Conservation (phyloP, 257 asterid genomes). For the Fraxinus pennsylvanica region DNA sequence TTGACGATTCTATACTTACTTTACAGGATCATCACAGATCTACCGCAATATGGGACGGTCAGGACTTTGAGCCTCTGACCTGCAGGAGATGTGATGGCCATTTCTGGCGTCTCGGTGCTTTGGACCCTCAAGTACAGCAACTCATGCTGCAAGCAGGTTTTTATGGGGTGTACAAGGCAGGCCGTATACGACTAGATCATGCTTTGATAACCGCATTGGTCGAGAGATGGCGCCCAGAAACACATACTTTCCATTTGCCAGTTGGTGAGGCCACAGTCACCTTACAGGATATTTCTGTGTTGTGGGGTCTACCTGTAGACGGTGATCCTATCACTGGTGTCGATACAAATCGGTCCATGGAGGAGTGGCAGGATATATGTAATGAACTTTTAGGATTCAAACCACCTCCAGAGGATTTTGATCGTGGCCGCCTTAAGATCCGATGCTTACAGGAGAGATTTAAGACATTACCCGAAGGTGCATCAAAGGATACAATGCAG, state of each 20-base stretch:
- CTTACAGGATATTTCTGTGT: conserved; percentile 64
- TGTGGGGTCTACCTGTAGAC: conserved; percentile 81
- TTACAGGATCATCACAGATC: conserved; percentile 79
- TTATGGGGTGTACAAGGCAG: conserved; percentile 78
- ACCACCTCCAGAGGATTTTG: conserved; percentile 67
- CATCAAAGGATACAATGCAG: conserved; percentile 54
- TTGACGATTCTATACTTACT: conserved; percentile 67
- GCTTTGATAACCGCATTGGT: conserved; percentile 78
- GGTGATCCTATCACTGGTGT: conserved; percentile 76
- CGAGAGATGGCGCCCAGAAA: conserved; percentile 84
- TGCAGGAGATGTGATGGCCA: conserved; percentile 82
- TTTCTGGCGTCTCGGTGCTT: conserved; percentile 76
- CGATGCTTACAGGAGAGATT: conserved; percentile 66
- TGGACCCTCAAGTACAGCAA: conserved; percentile 66
- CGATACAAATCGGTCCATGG: conserved; percentile 68
- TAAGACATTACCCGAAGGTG: conserved; percentile 58
- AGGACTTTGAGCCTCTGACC: conserved; percentile 71
- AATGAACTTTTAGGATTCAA: conserved; percentile 66
- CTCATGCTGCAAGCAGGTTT: conserved; percentile 72
- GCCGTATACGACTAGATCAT: conserved; percentile 77
- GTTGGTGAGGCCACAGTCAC: conserved; percentile 78
- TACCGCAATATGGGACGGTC: conserved; percentile 70
- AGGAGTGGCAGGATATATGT: conserved; percentile 79
- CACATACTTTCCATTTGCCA: conserved; percentile 80
- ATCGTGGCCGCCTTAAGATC: conserved; percentile 72